These are phyloP conservation scores for Fusarium equiseti DNA, from an alignment of 2,329 filamentous ascomycete species.

Conservation along the genomic window DNA sequence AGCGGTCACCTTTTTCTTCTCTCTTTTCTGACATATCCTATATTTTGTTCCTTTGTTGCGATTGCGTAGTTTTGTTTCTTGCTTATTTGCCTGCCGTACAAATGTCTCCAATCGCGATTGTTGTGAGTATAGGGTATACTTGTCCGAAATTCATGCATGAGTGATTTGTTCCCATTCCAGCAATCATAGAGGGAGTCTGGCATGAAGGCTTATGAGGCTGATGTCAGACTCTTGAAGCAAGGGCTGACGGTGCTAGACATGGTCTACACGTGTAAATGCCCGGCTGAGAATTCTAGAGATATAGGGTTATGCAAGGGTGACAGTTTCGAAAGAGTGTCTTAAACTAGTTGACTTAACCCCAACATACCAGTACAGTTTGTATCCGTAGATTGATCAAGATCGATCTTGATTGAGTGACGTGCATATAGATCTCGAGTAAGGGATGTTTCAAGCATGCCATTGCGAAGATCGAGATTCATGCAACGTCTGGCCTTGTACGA, in stretches of 20 bases:
- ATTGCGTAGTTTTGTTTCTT: neutral
- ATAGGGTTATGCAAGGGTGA: conserved; percentile 25
- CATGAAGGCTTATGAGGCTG: conserved; percentile 28
- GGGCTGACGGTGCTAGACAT: conserved; percentile 16
- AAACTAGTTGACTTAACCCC: conserved; percentile 7
- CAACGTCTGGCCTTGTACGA: neutral
- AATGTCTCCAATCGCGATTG: neutral
- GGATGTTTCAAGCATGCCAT: conserved; percentile 25
- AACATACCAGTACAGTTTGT: neutral
- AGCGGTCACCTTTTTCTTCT: neutral
- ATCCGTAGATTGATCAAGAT: neutral
- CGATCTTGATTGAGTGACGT: conserved; percentile 1
- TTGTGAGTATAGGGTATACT: conserved; percentile 17
- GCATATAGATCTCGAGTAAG: conserved; percentile 7
- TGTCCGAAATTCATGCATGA: neutral
- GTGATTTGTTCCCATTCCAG: conserved; percentile 29
- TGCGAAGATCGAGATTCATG: conserved; percentile 26
- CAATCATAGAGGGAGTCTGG: conserved; percentile 4
- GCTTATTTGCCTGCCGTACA: neutral
- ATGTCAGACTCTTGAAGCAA: conserved; percentile 10
- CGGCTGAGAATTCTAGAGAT: neutral
- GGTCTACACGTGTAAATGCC: conserved; percentile 23
- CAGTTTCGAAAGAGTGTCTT: neutral
- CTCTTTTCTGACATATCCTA: neutral
- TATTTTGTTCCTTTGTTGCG: neutral